Evolutionary conservation across 208 protist genomes (phyloP).

Genomic region (Crithidia fasciculata): DNA sequence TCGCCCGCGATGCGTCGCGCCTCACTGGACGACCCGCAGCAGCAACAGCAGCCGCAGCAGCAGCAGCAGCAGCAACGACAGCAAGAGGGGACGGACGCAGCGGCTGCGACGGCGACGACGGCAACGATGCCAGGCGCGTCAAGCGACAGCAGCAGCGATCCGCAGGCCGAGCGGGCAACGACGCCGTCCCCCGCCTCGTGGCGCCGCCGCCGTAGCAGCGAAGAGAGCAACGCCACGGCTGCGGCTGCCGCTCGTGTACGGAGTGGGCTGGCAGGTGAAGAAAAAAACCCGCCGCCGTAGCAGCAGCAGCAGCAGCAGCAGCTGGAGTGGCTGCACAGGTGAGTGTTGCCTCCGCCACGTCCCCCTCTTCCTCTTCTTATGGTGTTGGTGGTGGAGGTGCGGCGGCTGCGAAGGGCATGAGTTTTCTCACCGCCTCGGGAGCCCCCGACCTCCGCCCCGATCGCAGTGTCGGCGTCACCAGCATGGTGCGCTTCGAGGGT

Average conservation of each 20-base stretch:
- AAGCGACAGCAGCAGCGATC: constrained; percentile 11
- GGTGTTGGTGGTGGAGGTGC: neutral
- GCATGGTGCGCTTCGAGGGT: constrained; percentile 11
- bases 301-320: too few species aligned
- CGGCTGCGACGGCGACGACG: constrained; percentile 4
- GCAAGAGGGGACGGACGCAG: constrained; percentile 2
- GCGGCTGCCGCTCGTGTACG: neutral
- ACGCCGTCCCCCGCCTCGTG: constrained; percentile 7
- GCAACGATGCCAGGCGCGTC: constrained; percentile 3
- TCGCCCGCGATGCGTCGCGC: neutral
- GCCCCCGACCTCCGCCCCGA: neutral
- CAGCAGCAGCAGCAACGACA: neutral
- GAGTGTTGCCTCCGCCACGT: neutral
- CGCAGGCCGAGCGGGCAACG: neutral
- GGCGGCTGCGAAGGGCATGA: neutral
- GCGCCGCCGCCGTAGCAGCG: constrained; percentile 6
- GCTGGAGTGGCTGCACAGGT: neutral
- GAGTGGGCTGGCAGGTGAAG: neutral
- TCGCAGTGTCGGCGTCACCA: neutral
- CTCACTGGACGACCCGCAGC: constrained; percentile 4
- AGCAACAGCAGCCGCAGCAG: too few species aligned
- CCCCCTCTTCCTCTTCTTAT: too few species aligned
- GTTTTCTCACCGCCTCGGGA: too few species aligned
- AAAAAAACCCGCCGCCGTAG: neutral
- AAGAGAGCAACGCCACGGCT: neutral